A percentile compares a stretch with the other conserved stretches of the same genome.
Evolutionary conservation across 768 basidiomycete genomes (phyloP).

Genomic region (Suillus placidus): DNA sequence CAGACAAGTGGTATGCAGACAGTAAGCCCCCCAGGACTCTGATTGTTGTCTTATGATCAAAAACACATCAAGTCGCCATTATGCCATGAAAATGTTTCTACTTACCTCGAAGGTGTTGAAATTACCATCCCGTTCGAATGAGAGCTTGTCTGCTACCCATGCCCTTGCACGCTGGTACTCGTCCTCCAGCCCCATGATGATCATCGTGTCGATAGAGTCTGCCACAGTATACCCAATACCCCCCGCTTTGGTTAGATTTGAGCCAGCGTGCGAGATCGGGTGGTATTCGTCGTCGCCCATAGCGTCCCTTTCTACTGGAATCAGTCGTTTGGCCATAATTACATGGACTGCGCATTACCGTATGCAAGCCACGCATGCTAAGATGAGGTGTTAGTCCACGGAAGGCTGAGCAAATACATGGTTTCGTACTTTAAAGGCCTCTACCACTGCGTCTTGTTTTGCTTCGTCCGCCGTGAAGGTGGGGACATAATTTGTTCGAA

Average conservation of each 20-base stretch:
- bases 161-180: slow-evolving; percentile 77
- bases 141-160: slow-evolving; percentile 73
- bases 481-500: slow-evolving; percentile 21
- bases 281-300: slow-evolving; percentile 95
- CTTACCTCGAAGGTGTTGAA: slow-evolving; percentile 92
- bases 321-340: slow-evolving; percentile 15
- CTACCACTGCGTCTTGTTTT: slow-evolving; percentile 71
- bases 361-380: slow-evolving; percentile 89
- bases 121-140: slow-evolving; percentile 74
- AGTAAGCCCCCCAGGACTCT: slow-evolving; percentile 89
- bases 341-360: slow-evolving; percentile 47
- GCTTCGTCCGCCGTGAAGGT: slow-evolving; percentile 55
- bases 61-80: slow-evolving; percentile 9
- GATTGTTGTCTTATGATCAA: slow-evolving; percentile 74
- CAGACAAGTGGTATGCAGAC: slow-evolving; percentile 80
- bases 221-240: slow-evolving; percentile 89
- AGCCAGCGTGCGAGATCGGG: slow-evolving; percentile 72
- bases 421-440: slow-evolving; percentile 72
- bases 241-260: slow-evolving; percentile 76
- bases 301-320: slow-evolving; percentile 72
- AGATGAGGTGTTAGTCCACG: background rate
- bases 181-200: slow-evolving; percentile 79
- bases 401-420: background rate
- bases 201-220: slow-evolving; percentile 86
- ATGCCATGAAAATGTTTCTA: slow-evolving; percentile 1